Percentiles rank a stretch among this genome's conserved stretches.
phyloP scores from a whole-genome alignment of 164 flowering plant genomes.

The Piper longum region DNA sequence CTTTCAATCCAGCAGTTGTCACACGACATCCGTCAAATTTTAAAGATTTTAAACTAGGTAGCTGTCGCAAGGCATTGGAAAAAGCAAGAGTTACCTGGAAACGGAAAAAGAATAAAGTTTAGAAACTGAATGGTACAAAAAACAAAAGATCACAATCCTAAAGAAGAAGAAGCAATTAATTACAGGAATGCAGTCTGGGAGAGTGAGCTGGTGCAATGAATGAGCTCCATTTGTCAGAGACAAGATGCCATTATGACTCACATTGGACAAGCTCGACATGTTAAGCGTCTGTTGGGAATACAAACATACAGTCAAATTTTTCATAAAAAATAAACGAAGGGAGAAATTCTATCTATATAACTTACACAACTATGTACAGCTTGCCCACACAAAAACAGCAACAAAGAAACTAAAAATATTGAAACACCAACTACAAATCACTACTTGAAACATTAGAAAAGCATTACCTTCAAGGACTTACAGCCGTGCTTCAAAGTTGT shows the following conservation, averaged over 20 bases:
- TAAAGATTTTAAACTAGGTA: conserved; percentile 50
- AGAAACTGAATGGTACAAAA: neutral
- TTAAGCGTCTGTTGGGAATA: conserved; percentile 46
- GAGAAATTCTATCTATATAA: neutral
- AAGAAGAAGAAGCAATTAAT: conserved; percentile 9
- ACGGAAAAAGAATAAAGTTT: neutral
- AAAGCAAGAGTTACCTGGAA: conserved; percentile 60
- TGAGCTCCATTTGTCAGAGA: conserved; percentile 36
- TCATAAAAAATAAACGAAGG: neutral
- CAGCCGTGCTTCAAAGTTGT: conserved; percentile 38
- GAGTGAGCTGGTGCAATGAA: conserved; percentile 35
- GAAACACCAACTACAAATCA: neutral
- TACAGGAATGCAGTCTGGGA: conserved; percentile 63
- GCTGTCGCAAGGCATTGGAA: conserved; percentile 40
- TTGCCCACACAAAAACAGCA: neutral
- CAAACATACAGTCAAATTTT: no score
- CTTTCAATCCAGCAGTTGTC: conserved; percentile 49
- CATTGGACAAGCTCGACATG: conserved; percentile 57
- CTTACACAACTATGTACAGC: neutral
- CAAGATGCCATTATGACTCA: conserved; percentile 49
- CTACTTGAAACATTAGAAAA: neutral
- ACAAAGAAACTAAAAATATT: neutral
- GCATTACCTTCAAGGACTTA: conserved; percentile 54
- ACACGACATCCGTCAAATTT: conserved; percentile 68
- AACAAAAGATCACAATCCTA: neutral